Evolutionary conservation across 441 rosid species (phyloP).

Genomic region (Erodium texanum): DNA sequence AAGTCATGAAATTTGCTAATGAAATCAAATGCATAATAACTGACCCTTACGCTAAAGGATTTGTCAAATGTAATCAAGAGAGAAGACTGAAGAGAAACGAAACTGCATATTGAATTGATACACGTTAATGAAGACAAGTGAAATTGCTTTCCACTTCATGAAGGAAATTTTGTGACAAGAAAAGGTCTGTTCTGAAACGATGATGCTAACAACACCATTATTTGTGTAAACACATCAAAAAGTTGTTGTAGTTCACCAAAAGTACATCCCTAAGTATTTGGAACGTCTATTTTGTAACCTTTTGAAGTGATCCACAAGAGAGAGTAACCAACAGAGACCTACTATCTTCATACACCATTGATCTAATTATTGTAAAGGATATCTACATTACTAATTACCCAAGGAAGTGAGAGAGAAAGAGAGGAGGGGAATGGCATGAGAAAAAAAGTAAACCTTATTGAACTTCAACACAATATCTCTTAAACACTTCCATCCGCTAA

Average conservation of each 20-base stretch:
- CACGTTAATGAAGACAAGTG: neutral
- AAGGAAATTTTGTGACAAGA: neutral
- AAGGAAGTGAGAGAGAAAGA: neutral
- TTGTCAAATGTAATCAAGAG: conserved; percentile 1
- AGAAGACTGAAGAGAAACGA: neutral
- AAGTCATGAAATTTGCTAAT: conserved; percentile 11
- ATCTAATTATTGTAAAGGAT: neutral
- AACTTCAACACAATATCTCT: conserved; percentile 76
- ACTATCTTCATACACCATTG: neutral
- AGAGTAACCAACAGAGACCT: neutral
- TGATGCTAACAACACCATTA: neutral
- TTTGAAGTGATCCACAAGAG: neutral
- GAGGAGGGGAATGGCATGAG: neutral
- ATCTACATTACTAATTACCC: conserved; percentile 3
- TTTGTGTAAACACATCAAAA: neutral
- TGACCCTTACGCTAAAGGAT: neutral
- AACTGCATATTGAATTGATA: neutral
- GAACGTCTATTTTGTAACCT: neutral
- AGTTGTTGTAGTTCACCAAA: neutral
- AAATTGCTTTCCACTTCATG: neutral
- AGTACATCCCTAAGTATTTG: neutral
- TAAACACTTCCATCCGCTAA: conserved; percentile 93
- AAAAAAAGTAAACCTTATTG: conserved; percentile 45
- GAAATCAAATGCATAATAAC: neutral
- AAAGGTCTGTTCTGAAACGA: neutral